These are phyloP conservation scores for Isatis lusitanica DNA, from an alignment of 441 rosid species.

Conservation along the genomic window DNA sequence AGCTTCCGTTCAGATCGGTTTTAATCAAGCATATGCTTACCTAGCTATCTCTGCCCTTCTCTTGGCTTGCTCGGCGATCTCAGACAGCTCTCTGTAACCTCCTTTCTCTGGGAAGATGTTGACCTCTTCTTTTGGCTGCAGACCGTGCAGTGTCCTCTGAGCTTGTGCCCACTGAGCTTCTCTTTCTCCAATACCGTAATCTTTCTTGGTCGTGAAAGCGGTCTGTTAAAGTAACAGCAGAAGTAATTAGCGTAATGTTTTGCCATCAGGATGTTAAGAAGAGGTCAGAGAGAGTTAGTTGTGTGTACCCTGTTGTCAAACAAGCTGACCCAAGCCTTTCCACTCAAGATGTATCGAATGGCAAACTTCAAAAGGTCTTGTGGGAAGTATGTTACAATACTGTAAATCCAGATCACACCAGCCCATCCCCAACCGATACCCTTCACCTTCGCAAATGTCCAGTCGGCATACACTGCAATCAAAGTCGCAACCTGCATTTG, in stretches of 20 bases:
- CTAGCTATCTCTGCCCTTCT: constrained; percentile 91
- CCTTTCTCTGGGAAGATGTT: constrained; percentile 67
- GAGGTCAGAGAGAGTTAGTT: not conserved
- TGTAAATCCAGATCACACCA: constrained; percentile 85
- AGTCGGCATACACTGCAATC: constrained; percentile 86
- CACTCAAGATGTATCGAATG: constrained; percentile 78
- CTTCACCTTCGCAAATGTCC: constrained; percentile 81
- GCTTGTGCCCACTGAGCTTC: constrained; percentile 97
- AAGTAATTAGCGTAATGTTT: constrained; percentile 5
- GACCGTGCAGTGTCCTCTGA: constrained; percentile 87
- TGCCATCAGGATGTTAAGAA: not conserved
- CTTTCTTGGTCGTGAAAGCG: constrained; percentile 92
- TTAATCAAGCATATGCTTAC: constrained; percentile 37
- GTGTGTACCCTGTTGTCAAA: constrained; percentile 72
- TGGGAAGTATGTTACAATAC: constrained; percentile 75
- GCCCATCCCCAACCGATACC: constrained; percentile 99
- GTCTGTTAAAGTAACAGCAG: constrained; percentile 46
- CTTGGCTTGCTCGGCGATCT: constrained; percentile 96
- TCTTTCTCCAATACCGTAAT: constrained; percentile 87
- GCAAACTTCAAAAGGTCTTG: constrained; percentile 81
- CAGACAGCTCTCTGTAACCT: constrained; percentile 85
- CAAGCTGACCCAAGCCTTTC: constrained; percentile 87
- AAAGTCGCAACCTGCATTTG: constrained; percentile 70
- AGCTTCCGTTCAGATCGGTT: not conserved
- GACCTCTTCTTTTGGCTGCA: constrained; percentile 72